Evolutionary conservation across 1,139 yeast species (phyloP).

Genomic region (Sugiyamaella japonica): DNA sequence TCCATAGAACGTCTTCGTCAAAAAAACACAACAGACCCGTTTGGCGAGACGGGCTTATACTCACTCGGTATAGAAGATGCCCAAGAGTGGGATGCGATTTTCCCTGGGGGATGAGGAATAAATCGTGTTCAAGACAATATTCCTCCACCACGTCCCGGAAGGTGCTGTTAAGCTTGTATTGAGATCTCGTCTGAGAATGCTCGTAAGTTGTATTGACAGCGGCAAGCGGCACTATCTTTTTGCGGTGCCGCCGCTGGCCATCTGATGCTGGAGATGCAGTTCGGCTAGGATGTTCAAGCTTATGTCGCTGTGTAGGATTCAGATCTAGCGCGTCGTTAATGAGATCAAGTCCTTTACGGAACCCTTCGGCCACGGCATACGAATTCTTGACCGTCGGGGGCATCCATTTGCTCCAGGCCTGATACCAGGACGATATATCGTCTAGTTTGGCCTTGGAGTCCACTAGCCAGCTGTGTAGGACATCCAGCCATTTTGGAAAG

Average conservation of each 20-base stretch:
- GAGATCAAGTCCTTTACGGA: slow-evolving; percentile 39
- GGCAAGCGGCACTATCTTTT: background rate
- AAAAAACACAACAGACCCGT: slow-evolving; percentile 43
- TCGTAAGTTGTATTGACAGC: background rate
- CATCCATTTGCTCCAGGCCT: slow-evolving; percentile 37
- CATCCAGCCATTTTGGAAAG: slow-evolving; percentile 40
- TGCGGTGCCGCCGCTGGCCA: background rate
- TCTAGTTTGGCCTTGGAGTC: slow-evolving; percentile 25
- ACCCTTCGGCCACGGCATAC: slow-evolving; percentile 31
- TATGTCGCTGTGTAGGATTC: slow-evolving; percentile 17
- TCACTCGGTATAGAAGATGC: slow-evolving; percentile 42
- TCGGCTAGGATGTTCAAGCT: slow-evolving; percentile 9
- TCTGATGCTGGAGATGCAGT: slow-evolving; percentile 7
- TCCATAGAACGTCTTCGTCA: slow-evolving; percentile 51
- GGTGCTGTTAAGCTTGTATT: slow-evolving; percentile 27
- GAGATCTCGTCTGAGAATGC: background rate
- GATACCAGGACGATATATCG: slow-evolving; percentile 39
- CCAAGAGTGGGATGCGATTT: slow-evolving; percentile 40
- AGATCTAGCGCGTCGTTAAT: slow-evolving; percentile 40
- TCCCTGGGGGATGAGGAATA: slow-evolving; percentile 41
- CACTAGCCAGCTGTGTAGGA: slow-evolving; percentile 38
- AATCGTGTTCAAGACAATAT: slow-evolving; percentile 42
- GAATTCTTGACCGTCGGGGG: slow-evolving; percentile 29
- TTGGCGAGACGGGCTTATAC: slow-evolving; percentile 37
- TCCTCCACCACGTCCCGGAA: slow-evolving; percentile 55